Evolutionary conservation across 148 eudicot species (phyloP), one percentile per base, ranked within the genome.

Genomic region (Persicaria maculosa): DNA sequence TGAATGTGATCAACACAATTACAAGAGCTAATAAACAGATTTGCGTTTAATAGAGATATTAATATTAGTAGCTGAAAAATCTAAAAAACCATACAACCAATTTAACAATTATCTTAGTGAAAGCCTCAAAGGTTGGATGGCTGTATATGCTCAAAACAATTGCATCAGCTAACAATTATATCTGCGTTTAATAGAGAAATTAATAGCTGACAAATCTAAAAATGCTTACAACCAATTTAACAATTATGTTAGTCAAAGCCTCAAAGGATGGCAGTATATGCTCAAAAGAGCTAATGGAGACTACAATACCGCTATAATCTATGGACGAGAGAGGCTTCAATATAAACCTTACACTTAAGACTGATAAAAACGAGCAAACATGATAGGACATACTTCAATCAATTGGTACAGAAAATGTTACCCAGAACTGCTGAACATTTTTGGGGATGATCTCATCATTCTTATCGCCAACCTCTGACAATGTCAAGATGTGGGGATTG

Each of bases 391-490:
- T 31, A 62, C 44, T 62, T 9, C 6, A 12, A 43, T 14, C 8
- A 45, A 14, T 40, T 17, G 11, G 17, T 47, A 36, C 4, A 54
- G 20, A 74, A 31, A 46, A 67, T 47, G 88, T 87, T 81, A 92
- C 99, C 86, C 85, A 92, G 80, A 82, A 92, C 74, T 92, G 99
- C 74, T 89, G 94, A 70, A 96, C 97, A 77, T 84, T 96, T 79
- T 83, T 88, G 44, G 99, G 97, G 70, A 92, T 77, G 40, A 96
- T 80, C 47, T 96, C 97, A 80, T 89, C 94, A 74, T 90, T 89
- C 53, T 45, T 80, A 79, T 92, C 90, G 43, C 96, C 93, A 58
- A 81, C 85, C 79, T 96, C 97, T 50, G 94, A 87, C 78, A 92
- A 77, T 45, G 97, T 96, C 77, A 96, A 76, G 78, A 89, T 86